Conservation (phyloP, 108 stramenopile species). For the Skeletonema menzelii region DNA sequence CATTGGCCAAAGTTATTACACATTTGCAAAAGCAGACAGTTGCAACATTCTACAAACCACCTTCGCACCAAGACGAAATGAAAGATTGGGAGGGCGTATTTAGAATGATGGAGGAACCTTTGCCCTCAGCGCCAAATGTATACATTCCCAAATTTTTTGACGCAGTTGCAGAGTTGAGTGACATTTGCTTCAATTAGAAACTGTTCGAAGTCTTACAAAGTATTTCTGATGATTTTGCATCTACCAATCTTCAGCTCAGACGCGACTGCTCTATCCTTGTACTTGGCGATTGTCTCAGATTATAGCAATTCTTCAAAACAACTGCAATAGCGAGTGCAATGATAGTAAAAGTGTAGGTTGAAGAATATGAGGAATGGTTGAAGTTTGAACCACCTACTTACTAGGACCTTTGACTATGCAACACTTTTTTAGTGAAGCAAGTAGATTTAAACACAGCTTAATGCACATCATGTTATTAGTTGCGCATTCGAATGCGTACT, state of each 20-base stretch:
- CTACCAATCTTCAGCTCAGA: not conserved
- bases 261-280: not conserved
- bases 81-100: constrained; percentile 35
- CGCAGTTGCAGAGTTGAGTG: constrained; percentile 38
- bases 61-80: constrained; percentile 26
- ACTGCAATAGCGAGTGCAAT: not conserved
- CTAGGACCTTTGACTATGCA: not conserved
- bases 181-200: constrained; percentile 36
- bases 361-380: not conserved
- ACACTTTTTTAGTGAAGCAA: not conserved
- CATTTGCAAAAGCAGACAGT: constrained; percentile 33
- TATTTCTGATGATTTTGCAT: not conserved
- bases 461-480: not conserved
- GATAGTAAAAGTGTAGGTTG: not conserved
- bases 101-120: constrained; percentile 35
- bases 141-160: constrained; percentile 34
- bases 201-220: not conserved
- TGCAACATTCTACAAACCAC: constrained; percentile 38
- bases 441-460: not conserved
- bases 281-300: not conserved
- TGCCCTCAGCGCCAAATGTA: constrained; percentile 30
- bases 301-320: not conserved
- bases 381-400: too few relatives aligned
- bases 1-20: constrained; percentile 44
- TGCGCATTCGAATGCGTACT: not conserved